These are phyloP conservation scores for Ganoderma boninense DNA, from an alignment of 1,284 basidiomycete genomes.

Conservation along the genomic window DNA sequence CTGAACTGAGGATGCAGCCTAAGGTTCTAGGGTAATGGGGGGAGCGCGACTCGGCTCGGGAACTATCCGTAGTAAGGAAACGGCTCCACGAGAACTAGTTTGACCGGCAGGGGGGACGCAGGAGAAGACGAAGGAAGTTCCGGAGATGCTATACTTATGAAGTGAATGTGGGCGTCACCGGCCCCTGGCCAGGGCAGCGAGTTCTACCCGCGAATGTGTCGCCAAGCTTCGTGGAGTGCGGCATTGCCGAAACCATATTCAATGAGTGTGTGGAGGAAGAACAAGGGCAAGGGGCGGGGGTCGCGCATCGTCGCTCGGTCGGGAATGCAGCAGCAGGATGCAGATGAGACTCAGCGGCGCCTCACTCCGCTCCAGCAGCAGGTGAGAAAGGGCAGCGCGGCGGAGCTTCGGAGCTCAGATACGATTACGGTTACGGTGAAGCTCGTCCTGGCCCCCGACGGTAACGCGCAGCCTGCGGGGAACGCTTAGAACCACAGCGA, in stretches of 20 bases:
- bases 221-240: conserved; percentile 1
- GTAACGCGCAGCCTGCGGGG: neutral
- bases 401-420: conserved; percentile 2
- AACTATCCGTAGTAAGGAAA: neutral
- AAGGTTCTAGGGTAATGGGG: neutral
- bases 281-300: conserved; percentile 4
- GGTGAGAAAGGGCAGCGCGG: neutral
- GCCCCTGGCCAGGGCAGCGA: conserved; percentile 9
- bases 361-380: conserved; percentile 6
- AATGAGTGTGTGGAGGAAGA: neutral
- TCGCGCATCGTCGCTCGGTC: neutral
- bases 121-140: conserved; percentile 1
- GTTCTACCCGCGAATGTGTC: conserved; percentile 1
- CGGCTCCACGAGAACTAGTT: neutral
- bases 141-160: conserved; percentile 4
- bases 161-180: conserved; percentile 12
- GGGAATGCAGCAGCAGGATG: neutral
- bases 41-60: neutral
- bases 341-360: conserved; percentile 3
- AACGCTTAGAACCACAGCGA: neutral
- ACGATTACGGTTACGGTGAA: neutral
- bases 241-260: neutral
- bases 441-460: neutral
- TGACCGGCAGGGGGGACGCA: neutral
- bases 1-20: neutral